Base-by-base conservation (phyloP, 805 yeast species). In the Candida insectalens region DNA sequence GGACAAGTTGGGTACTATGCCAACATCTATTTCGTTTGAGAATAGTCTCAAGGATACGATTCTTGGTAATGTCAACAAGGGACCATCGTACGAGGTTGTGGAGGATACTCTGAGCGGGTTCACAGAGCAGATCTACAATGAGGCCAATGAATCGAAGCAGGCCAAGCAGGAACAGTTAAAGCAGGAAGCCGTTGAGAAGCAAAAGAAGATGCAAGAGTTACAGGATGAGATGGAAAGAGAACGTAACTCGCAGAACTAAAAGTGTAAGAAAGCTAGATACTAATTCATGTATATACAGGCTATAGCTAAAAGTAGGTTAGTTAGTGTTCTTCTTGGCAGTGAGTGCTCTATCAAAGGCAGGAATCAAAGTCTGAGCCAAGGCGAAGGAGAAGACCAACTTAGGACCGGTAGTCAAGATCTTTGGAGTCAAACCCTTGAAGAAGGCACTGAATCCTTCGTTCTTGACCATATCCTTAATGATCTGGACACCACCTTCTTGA, bases 351-450 rank as follows among this genome's bases (percentile, higher is more conserved):
- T 92, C 98, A 50, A 88, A 87, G 40, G 94, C 94, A 40, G 98
- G 98, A 47, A 92, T 92, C 66, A 92, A 74, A 27, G 95, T 72
- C 67, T 89, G 98, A 29, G 98, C 98, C 59, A 89, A 65, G 7
- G 98, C 98, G 55, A 89, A 89, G n/a, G 95, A 84, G 60, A 92
- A 92, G 35, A 92, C 98, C 51, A 92, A 74, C 67, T 92, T 92
- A 36, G 98, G 98, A 46, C 98, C 98, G 23, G 98, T 88, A 32
- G 98, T 92, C 59, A 92, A 72, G 53, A 92, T 72, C 63, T 92
- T 92, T 41, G 98, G 98, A 39, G 94, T 83, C 54, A 92, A 73
- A 29, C 98, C 98, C 66, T 89, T 89, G 74, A 92, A 89, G 67
- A 89, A 92, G 12, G 96, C 71, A 19, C 87, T 50, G 40, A 83